Evolutionary conservation across 177 flowering plant genomes (phyloP), one percentile per base, ranked within the genome.

Genomic region (Vitis hybrid): DNA sequence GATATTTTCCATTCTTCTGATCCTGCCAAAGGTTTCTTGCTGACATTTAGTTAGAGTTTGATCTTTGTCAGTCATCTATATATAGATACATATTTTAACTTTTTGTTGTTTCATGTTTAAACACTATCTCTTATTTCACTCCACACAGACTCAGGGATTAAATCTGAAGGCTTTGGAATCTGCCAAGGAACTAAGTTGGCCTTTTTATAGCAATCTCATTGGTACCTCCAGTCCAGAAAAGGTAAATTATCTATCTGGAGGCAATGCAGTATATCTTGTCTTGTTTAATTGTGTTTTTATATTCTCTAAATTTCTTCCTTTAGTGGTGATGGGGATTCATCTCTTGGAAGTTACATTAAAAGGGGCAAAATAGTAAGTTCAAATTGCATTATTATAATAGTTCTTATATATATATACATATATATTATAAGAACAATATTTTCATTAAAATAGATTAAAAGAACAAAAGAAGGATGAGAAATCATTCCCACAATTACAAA

Each of bases 1-100:
- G 81, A 70, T 88, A 60, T 88, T 91, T 78, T 97, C 97, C 3
- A 68, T 94, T 9, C 82, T 94, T 64, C 75, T 94, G 48, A 72
- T 92, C 71, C 65, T 81, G 40, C 97, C 91, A 6, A 86, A 90
- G 97, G 97, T 91, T 69, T 12, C 18, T 52, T 63, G 21, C 52
- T 68, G 17, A 18, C 56, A 11, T 66, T 6, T 7, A 60, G 12
- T 64, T 27, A 11, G 7, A n/a, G 13, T 52, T 11, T 50, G 4
- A 51, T 11, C 14, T 3, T 17, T 9, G 7, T 11, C 3, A 21
- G 46, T 54, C 18, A 52, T 46, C 14, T 48, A 68, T 65, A 9
- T 14, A 18, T 62, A 4, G 51, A 10, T 49, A 9, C 21, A n/a
- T 21, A 32, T 65, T 18, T 40, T 56, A 27, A 48, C 10, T 11